Evolutionary conservation across 257 asterid species (phyloP), one percentile per base, ranked within the genome.

Genomic region (Lantana camara): DNA sequence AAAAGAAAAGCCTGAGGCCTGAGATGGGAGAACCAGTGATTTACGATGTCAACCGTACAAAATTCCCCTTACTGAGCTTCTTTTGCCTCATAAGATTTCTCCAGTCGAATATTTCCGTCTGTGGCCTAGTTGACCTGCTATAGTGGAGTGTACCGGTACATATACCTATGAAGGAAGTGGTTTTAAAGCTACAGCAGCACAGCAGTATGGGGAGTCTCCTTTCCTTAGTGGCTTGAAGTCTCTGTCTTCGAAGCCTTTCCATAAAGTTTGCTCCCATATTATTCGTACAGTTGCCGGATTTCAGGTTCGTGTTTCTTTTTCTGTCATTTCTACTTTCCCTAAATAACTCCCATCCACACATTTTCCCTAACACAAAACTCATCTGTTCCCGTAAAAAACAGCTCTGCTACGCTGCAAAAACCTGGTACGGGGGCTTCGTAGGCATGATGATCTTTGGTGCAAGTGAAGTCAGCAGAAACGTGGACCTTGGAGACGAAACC

Each of bases 391-490:
- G n/a, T n/a, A n/a, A n/a, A n/a, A n/a, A n/a, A n/a, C 87, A 91
- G 98, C 82, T 86, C 40, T 91, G 98, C 76, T 91, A 89, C 46
- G 96, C 96, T 57, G 96, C 98, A 47, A 91, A 84, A 82, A 89
- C 98, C 9, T 91, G 98, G 96, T 83, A 86, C 11, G 96, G 98
- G 64, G 98, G 96, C 27, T 91, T 91, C 46, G 73, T 91, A 21
- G 98, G 98, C 29, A 81, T 91, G 98, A 91, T 91, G 98, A 80
- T 91, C 3, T 91, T 91, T 61, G 98, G 96, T 42, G 89, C 96
- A 19, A 91, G 98, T 68, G 98, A 91, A 79, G 98, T 91, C 66
- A 91, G 98, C 85, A 75, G 98, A 80, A 89, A 91, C n/a, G 95
- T 91, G 44, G 96, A 91, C 85, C 89, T 91, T 44, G 98, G 98